A percentile compares a stretch with the other conserved stretches of the same genome.
These are phyloP conservation scores for Talaromyces sp. DNA, from an alignment of 2,329 filamentous ascomycete genomes.

Conservation along the genomic window DNA sequence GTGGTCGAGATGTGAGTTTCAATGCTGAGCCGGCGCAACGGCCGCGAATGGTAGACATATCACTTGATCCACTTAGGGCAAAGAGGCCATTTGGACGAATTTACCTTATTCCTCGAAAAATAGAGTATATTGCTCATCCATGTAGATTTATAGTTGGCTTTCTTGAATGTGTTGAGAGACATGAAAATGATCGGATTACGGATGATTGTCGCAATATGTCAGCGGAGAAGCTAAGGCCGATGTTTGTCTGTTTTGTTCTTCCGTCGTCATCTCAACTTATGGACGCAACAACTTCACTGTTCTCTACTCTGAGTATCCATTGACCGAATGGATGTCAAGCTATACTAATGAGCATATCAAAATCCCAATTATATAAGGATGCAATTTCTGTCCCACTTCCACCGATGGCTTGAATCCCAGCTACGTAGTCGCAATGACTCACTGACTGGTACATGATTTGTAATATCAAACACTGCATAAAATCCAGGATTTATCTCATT, in stretches of 20 bases:
- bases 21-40: conserved; percentile 13
- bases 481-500: background rate
- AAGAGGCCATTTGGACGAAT: background rate
- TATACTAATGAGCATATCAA: too few relatives aligned
- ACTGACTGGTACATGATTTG: too few relatives aligned
- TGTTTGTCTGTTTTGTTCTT: background rate
- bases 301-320: too few relatives aligned
- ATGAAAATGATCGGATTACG: too few relatives aligned
- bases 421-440: too few relatives aligned
- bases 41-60: conserved; percentile 15
- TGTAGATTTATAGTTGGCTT: background rate
- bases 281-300: background rate
- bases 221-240: background rate
- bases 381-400: background rate
- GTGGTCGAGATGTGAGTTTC: background rate
- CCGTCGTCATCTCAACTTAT: background rate
- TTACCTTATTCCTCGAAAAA: background rate
- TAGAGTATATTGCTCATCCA: too few relatives aligned
- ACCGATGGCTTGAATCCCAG: too few relatives aligned
- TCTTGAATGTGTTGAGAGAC: background rate
- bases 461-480: background rate
- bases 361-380: too few relatives aligned
- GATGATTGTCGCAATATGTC: background rate
- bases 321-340: too few relatives aligned
- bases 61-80: background rate